Conservation (phyloP, 345 rosid species). For the Luvunga scandens region DNA sequence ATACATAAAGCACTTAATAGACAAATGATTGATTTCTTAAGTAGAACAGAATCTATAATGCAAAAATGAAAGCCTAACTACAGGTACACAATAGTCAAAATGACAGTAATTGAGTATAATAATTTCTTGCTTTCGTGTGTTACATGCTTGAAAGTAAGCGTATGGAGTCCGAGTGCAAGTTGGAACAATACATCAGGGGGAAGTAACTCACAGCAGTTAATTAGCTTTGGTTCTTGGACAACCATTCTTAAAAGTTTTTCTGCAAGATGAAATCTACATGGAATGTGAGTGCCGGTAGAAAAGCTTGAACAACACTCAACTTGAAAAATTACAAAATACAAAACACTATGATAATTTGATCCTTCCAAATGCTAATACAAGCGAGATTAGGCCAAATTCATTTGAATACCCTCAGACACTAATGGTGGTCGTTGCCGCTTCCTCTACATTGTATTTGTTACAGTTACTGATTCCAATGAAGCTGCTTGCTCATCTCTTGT, state of each 20-base stretch:
- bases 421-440: background rate
- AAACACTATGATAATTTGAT: background rate
- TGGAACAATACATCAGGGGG: background rate
- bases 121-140: background rate
- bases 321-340: background rate
- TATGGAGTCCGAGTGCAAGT: background rate
- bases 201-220: background rate
- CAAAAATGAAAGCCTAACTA: conserved; percentile 9
- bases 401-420: background rate
- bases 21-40: background rate
- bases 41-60: conserved; percentile 1
- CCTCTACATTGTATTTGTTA: background rate
- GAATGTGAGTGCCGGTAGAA: background rate
- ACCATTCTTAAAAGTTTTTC: background rate
- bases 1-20: background rate
- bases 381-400: background rate
- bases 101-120: background rate
- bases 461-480: background rate
- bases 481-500: conserved; percentile 11
- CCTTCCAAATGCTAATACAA: conserved; percentile 1
- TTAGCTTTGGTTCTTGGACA: background rate
- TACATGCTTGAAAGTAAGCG: background rate
- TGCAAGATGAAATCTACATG: background rate
- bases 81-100: conserved; percentile 1
- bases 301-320: background rate